Evolutionary conservation across 169 alveolate species (phyloP), one percentile per base, ranked within the genome.

Genomic region (Gregarina niphandrodes): DNA sequence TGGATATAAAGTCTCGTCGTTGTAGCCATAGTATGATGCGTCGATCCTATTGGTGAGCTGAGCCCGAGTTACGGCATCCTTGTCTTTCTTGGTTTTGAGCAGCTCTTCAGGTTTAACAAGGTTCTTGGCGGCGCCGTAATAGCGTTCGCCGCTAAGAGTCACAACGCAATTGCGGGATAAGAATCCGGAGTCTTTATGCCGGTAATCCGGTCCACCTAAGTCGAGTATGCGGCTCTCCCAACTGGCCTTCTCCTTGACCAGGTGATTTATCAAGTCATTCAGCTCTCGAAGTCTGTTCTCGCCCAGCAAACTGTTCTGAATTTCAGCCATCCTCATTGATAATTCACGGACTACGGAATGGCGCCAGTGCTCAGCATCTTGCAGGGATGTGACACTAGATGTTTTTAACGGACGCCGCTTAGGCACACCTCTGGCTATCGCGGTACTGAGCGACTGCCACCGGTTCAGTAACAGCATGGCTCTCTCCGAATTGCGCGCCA

Each of bases 141-240:
- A 49, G 20, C 18, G 21, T 9, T 26, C 9, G 32, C 32, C 32
- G 32, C n/a, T n/a, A n/a, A n/a, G n/a, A n/a, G n/a, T n/a, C n/a
- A n/a, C n/a, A n/a, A n/a, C n/a, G n/a, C n/a, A n/a, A n/a, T n/a
- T n/a, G n/a, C n/a, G n/a, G n/a, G n/a, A n/a, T n/a, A n/a, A n/a
- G 38, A 37, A 47, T 4, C 53, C 53, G 21, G 20, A 45, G 0
- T 13, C 43, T 3, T 47, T 47, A 16, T 42, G 37, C 23, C 23
- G 21, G 36, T 37, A 37, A 20, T 47, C 56, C 2, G 56, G 34
- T 7, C 56, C 56, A 0, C 56, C 56, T 3, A 47, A 31, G 48
- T 47, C 41, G 9, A n/a, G 21, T 2, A 79, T 79, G 45, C 87
- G 61, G 24, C 65, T 76, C 45, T 82, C 94, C 88, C 89, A 82